Evolutionary conservation across 495 filamentous ascomycete species (phyloP), one percentile per base, ranked within the genome.

Genomic region (Chaetomium tenue): DNA sequence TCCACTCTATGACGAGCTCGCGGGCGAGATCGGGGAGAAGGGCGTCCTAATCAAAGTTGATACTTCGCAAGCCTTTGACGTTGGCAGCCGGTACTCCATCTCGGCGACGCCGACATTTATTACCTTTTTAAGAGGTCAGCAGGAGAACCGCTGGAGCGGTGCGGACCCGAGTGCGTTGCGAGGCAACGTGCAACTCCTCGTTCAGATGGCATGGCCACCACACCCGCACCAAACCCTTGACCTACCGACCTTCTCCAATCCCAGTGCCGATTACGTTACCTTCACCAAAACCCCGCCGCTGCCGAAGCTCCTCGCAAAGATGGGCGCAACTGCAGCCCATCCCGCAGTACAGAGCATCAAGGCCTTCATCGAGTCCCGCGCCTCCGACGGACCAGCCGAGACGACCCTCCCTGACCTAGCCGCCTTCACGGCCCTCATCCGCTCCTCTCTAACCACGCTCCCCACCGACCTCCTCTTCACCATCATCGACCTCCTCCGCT

Each of bases 51-150:
- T 97, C 75, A 97, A 93, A 70, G 89, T 94, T 20, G 94, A 98
- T 68, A 84, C 88, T 52, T 85, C 84, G 57, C 71, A 78, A 20
- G 88, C 89, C 0, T 82, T 81, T 28, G 88, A 92, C 56, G 84
- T 93, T 37, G 83, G 79, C 37, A 75, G 76, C 26, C 84, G 81
- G 33, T 97, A 92, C 75, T 72, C 78, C 47, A 84, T 97, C 59
- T 81, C 82, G 9, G 87, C 88, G 28, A 96, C 92, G 0, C 93
- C 93, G 2, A 97, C 94, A 2, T 97, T 97, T 73, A 89, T 93
- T 70, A 93, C 91, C 2, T 97, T 92, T 68, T 74, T 94, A 42
- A 87, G 84, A 61, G 92, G 92, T 16, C 71, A 87, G 59, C 86
- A 92, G 73, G 81, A 90, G 13, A 87, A 93, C 67, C 81, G 88